A percentile compares a stretch with the other conserved stretches of the same genome.
These are phyloP conservation scores for Taiozyma sp. DNA, from an alignment of 1,139 yeast species.

Conservation along the genomic window DNA sequence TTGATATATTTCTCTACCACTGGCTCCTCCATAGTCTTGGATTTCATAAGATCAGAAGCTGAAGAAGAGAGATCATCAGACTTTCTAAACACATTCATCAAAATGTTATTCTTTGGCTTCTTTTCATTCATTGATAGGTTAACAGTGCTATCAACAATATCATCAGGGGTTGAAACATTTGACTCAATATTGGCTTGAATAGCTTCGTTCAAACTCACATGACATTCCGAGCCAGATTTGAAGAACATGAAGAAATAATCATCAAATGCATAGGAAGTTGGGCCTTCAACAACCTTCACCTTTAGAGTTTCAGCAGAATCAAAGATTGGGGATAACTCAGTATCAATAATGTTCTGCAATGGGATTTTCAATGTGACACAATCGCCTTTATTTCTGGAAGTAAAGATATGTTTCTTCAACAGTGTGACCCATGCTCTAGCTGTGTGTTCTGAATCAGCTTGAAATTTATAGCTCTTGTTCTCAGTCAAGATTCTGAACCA, in stretches of 20 bases:
- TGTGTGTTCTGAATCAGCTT: slow-evolving; percentile 64
- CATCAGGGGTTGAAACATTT: slow-evolving; percentile 1
- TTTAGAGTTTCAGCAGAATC: slow-evolving; percentile 43
- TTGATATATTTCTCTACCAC: slow-evolving; percentile 12
- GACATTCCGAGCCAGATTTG: slow-evolving; percentile 33
- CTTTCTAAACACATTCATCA: slow-evolving; percentile 5
- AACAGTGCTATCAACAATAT: slow-evolving; percentile 13
- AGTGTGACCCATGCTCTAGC: slow-evolving; percentile 81
- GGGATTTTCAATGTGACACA: slow-evolving; percentile 80
- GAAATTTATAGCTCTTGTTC: slow-evolving; percentile 54
- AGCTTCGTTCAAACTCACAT: slow-evolving; percentile 16
- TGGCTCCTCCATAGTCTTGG: slow-evolving; percentile 6
- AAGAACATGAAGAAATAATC: slow-evolving; percentile 69
- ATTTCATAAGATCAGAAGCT: not conserved
- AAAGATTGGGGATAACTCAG: slow-evolving; percentile 46
- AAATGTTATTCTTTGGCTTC: not conserved
- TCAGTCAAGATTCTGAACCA: slow-evolving; percentile 57
- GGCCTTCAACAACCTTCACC: slow-evolving; percentile 44
- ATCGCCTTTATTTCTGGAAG: slow-evolving; percentile 63
- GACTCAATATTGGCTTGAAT: slow-evolving; percentile 1
- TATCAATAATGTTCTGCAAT: slow-evolving; percentile 55
- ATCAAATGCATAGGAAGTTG: slow-evolving; percentile 50
- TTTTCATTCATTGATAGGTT: not conserved
- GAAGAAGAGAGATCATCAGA: not conserved
- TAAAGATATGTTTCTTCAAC: slow-evolving; percentile 70